Evolutionary conservation across 805 yeast species (phyloP).

Genomic region (Candida bentonensis): DNA sequence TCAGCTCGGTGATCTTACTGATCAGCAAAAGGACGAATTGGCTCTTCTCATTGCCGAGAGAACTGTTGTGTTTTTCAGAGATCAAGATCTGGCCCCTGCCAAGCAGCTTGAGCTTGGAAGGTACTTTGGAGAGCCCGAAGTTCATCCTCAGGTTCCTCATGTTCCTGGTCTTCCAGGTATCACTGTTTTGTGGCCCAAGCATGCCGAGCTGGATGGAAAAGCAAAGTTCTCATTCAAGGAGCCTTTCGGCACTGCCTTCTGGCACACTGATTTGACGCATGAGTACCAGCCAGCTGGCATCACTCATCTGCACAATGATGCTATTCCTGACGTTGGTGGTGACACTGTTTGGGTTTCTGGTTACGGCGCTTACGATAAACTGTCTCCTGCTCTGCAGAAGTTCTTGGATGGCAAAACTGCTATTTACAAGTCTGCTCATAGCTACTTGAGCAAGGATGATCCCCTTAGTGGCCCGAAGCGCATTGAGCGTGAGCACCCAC

Average conservation of each 20-base stretch:
- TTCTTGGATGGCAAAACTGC: conserved; percentile 44
- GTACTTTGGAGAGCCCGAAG: conserved; percentile 33
- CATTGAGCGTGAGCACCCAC: conserved; percentile 43
- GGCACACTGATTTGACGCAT: conserved; percentile 71
- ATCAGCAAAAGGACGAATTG: conserved; percentile 33
- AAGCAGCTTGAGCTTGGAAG: conserved; percentile 31
- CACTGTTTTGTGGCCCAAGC: conserved; percentile 30
- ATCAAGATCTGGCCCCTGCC: conserved; percentile 31
- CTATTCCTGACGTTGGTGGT: conserved; percentile 40
- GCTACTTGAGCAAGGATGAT: conserved; percentile 29
- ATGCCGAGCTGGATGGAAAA: conserved; percentile 17
- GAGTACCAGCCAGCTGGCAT: conserved; percentile 63
- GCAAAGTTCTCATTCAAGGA: conserved; percentile 9
- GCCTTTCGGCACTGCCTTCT: conserved; percentile 15
- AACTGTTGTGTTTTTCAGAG: conserved; percentile 37
- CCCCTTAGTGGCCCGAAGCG: conserved; percentile 31
- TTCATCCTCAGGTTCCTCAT: conserved; percentile 25
- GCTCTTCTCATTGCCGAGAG: conserved; percentile 35
- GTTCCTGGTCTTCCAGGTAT: conserved; percentile 27
- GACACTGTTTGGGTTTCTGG: conserved; percentile 45
- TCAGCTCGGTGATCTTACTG: conserved; percentile 29
- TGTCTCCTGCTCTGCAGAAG: conserved; percentile 33
- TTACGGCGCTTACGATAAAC: conserved; percentile 38
- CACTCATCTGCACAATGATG: conserved; percentile 52
- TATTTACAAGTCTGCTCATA: conserved; percentile 42